Percentiles rank a stretch among this genome's conserved stretches.
Conservation (phyloP, 768 basidiomycete species). For the Boletus tomentosulus region DNA sequence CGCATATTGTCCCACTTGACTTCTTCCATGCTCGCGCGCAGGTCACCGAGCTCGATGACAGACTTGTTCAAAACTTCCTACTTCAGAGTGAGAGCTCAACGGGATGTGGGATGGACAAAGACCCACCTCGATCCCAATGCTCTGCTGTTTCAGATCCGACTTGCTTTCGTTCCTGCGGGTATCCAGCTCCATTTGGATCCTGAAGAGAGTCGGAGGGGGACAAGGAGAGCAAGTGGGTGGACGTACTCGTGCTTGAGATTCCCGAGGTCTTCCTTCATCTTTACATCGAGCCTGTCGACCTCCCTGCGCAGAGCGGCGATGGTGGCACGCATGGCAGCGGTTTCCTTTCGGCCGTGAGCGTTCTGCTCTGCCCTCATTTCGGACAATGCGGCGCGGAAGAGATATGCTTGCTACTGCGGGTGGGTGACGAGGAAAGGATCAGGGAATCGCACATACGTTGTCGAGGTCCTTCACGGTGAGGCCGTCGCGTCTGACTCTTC, state of each 20-base stretch:
- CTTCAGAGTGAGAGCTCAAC: background rate
- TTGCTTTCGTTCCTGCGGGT: conserved; percentile 89
- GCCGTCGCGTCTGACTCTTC: conserved; percentile 66
- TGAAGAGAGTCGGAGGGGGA: conserved; percentile 28
- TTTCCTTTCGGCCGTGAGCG: conserved; percentile 79
- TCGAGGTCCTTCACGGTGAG: conserved; percentile 75
- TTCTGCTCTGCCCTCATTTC: conserved; percentile 86
- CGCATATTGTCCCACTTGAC: conserved; percentile 89
- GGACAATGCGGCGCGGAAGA: conserved; percentile 89
- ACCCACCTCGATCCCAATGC: conserved; percentile 78
- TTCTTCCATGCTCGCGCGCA: conserved; percentile 78
- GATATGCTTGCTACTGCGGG: conserved; percentile 76
- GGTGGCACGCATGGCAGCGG: conserved; percentile 72
- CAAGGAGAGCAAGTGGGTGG: background rate
- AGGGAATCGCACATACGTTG: conserved; percentile 49
- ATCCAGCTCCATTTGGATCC: conserved; percentile 95
- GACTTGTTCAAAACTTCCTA: conserved; percentile 76
- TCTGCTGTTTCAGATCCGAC: conserved; percentile 77
- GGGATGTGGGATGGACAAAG: background rate
- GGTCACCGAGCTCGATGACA: conserved; percentile 69
- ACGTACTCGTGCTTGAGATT: conserved; percentile 91
- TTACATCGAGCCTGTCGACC: conserved; percentile 77
- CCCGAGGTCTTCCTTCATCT: conserved; percentile 90
- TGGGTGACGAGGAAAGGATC: background rate
- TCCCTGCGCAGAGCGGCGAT: conserved; percentile 79